phyloP scores from a whole-genome alignment of 2,329 filamentous ascomycete genomes.

The Penicillium occitanis region DNA sequence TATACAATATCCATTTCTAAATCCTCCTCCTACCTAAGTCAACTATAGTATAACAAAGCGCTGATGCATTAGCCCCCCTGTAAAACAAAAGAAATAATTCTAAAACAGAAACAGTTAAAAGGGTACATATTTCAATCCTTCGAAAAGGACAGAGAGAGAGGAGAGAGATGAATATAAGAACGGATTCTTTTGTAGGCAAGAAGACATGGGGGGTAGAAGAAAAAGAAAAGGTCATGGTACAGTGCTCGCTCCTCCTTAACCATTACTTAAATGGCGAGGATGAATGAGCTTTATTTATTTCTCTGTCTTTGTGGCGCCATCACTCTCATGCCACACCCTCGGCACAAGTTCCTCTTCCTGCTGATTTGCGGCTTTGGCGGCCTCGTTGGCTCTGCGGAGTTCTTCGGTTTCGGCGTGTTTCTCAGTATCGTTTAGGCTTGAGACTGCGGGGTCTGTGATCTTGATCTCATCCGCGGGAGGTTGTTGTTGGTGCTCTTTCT shows the following conservation, averaged over 20 bases:
- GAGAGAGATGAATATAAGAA: background rate
- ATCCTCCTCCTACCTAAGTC: background rate
- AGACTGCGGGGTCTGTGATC: constrained; percentile 26
- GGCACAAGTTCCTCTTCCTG: constrained; percentile 50
- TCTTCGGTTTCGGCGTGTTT: constrained; percentile 29
- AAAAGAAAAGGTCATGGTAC: constrained; percentile 15
- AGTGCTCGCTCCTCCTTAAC: too few species aligned
- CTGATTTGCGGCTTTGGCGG: constrained; percentile 26
- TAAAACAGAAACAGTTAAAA: background rate
- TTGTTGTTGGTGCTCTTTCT: constrained; percentile 4
- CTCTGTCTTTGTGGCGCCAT: constrained; percentile 13
- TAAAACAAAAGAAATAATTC: constrained; percentile 1
- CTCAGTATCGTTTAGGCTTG: constrained; percentile 29
- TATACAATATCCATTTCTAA: constrained; percentile 14
- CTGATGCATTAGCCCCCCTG: constrained; percentile 5
- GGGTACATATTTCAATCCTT: constrained; percentile 7
- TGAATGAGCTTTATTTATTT: background rate
- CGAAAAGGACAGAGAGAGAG: background rate
- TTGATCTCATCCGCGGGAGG: background rate
- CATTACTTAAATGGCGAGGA: too few species aligned
- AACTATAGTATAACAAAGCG: constrained; percentile 6
- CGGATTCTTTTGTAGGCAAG: background rate
- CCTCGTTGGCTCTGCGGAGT: constrained; percentile 18
- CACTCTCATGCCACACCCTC: constrained; percentile 46
- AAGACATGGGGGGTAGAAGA: background rate